These are phyloP conservation scores for Ilex aquifolium DNA, from an alignment of 257 asterid genomes.

Conservation along the genomic window DNA sequence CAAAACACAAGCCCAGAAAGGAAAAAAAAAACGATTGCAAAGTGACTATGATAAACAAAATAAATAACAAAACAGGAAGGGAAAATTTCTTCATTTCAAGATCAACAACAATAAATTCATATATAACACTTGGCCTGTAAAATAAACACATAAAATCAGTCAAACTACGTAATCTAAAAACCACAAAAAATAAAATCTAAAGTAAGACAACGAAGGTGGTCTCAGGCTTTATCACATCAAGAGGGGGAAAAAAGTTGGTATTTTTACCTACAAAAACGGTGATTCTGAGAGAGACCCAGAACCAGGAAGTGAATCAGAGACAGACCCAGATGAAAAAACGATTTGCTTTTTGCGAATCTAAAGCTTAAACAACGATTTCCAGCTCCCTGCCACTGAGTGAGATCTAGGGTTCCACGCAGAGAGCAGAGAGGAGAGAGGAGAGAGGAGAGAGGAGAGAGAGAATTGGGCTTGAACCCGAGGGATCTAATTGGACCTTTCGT, in stretches of 20 bases:
- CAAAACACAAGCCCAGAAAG: too few species aligned
- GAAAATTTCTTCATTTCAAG: not conserved
- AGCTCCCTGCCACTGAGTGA: constrained; percentile 29
- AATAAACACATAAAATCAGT: not conserved
- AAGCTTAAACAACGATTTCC: constrained; percentile 25
- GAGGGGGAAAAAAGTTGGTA: not conserved
- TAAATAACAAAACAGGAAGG: too few species aligned
- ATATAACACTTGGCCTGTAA: not conserved
- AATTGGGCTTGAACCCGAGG: constrained; percentile 67
- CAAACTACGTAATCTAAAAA: not conserved
- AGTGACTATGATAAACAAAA: too few species aligned
- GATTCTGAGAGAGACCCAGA: constrained; percentile 17
- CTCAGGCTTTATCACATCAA: not conserved
- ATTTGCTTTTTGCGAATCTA: constrained; percentile 10
- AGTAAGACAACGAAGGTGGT: too few species aligned
- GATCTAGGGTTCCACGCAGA: constrained; percentile 57
- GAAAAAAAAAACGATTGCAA: too few species aligned
- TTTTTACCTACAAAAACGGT: not conserved
- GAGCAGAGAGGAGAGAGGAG: constrained; percentile 24
- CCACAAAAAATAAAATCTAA: not conserved
- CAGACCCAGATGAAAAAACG: not conserved
- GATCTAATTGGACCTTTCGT: constrained; percentile 51
- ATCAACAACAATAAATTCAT: not conserved
- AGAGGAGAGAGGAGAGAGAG: constrained; percentile 23
- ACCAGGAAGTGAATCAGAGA: not conserved